A percentile compares a stretch with the other conserved stretches of the same genome.
Conservation (phyloP, 805 yeast genomes). For the Barnettozyma botsteinii region DNA sequence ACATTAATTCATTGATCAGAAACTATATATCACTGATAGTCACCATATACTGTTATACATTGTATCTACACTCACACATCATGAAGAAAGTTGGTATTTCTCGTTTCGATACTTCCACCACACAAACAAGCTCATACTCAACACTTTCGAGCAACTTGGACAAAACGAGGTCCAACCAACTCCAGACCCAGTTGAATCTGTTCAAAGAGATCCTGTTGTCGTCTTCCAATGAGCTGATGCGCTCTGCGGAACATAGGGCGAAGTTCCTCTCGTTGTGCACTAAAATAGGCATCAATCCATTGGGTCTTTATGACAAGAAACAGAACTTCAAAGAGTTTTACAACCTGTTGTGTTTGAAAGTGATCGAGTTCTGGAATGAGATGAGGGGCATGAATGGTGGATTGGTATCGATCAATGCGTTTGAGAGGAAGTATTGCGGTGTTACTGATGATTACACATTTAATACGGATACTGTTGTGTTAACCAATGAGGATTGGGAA, state of each 20-base stretch:
- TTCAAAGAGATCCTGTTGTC: slow-evolving; percentile 10
- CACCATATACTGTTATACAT: too few species aligned
- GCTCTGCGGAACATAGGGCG: slow-evolving; percentile 5
- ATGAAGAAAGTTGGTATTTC: slow-evolving; percentile 9
- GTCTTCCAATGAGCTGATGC: slow-evolving; percentile 7
- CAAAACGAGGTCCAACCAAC: slow-evolving; percentile 4
- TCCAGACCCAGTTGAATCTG: slow-evolving; percentile 5
- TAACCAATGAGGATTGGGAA: slow-evolving; percentile 7
- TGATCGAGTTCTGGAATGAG: slow-evolving; percentile 12
- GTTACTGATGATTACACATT: not conserved
- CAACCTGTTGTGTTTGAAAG: slow-evolving; percentile 5
- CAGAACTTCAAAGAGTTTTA: slow-evolving; percentile 8
- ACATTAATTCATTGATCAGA: too few species aligned
- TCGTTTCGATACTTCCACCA: slow-evolving; percentile 4
- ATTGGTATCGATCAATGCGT: slow-evolving; percentile 2
- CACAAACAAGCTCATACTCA: slow-evolving; percentile 6
- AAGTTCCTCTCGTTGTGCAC: slow-evolving; percentile 7
- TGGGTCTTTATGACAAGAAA: slow-evolving; percentile 5
- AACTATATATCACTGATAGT: too few species aligned
- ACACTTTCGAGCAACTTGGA: slow-evolving; percentile 4
- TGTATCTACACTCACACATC: too few species aligned
- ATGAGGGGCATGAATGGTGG: slow-evolving; percentile 10
- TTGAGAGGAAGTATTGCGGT: slow-evolving; percentile 7
- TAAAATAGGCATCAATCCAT: slow-evolving; percentile 9
- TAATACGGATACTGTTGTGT: not conserved